Evolutionary conservation across 1,284 basidiomycete genomes (phyloP).

Genomic region (Sparassis latifolia): DNA sequence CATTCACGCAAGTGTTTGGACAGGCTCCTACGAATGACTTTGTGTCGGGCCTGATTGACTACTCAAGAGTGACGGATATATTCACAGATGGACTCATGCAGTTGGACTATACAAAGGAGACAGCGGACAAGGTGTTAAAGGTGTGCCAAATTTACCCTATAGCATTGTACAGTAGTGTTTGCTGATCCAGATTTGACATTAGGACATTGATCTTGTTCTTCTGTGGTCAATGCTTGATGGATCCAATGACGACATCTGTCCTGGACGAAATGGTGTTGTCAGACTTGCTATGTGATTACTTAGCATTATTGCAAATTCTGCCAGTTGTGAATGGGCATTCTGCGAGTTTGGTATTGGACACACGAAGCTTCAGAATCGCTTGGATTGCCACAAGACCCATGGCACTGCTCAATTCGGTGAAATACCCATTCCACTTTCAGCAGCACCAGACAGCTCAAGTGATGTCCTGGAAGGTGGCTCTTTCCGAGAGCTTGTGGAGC

Average conservation of each 20-base stretch:
- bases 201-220: conserved; percentile 1
- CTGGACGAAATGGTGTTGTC: conserved; percentile 10
- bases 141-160: not conserved
- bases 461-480: no score
- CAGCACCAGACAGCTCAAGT: no score
- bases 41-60: not conserved
- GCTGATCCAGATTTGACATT: not conserved
- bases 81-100: not conserved
- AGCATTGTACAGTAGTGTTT: not conserved
- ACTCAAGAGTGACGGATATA: not conserved
- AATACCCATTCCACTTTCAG: no score
- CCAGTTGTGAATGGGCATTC: conserved; percentile 17
- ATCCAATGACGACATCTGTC: not conserved
- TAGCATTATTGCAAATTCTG: conserved; percentile 19
- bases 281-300: conserved; percentile 15
- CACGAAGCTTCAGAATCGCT: conserved; percentile 14
- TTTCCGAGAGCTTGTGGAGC: no score
- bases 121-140: not conserved
- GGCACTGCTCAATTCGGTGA: not conserved
- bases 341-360: conserved; percentile 17
- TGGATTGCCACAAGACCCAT: conserved; percentile 12
- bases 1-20: not conserved
- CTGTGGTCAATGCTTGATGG: conserved; percentile 1
- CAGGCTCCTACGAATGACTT: not conserved
- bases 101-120: not conserved